A percentile compares a stretch with the other conserved stretches of the same genome.
These are phyloP conservation scores for Wickerhamomyces sp. DNA, from an alignment of 1,139 yeast genomes.

Conservation along the genomic window DNA sequence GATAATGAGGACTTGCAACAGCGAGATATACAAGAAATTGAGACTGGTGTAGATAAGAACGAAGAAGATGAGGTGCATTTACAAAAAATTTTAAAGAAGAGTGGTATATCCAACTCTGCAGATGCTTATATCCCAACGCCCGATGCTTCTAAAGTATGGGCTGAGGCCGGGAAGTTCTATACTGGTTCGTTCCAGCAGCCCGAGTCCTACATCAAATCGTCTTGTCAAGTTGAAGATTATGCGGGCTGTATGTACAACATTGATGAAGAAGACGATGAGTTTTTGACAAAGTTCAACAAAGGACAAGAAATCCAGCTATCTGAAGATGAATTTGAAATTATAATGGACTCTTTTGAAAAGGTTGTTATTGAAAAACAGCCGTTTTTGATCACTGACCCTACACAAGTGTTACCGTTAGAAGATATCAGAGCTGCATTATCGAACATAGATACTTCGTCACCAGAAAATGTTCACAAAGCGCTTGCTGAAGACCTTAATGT, in stretches of 20 bases:
- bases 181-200: conserved; percentile 66
- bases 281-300: conserved; percentile 42
- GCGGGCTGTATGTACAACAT: conserved; percentile 80
- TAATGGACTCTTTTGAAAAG: conserved; percentile 71
- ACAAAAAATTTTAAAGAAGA: conserved; percentile 59
- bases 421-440: conserved; percentile 53
- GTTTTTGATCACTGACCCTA: conserved; percentile 78
- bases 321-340: conserved; percentile 81
- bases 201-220: conserved; percentile 74
- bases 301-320: conserved; percentile 33
- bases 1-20: conserved; percentile 67
- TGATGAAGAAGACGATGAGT: conserved; percentile 85
- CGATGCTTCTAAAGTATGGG: conserved; percentile 84
- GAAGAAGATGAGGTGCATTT: conserved; percentile 97
- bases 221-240: conserved; percentile 94
- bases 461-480: conserved; percentile 27
- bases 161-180: conserved; percentile 70
- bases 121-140: conserved; percentile 94
- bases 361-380: conserved; percentile 82
- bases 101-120: conserved; percentile 34
- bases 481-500: conserved; percentile 30
- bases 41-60: conserved; percentile 96
- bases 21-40: conserved; percentile 83
- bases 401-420: conserved; percentile 62
- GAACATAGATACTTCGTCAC: conserved; percentile 26